Evolutionary conservation across 2,329 filamentous ascomycete species (phyloP), one percentile per base, ranked within the genome.

Genomic region (Biscogniauxia sp.): DNA sequence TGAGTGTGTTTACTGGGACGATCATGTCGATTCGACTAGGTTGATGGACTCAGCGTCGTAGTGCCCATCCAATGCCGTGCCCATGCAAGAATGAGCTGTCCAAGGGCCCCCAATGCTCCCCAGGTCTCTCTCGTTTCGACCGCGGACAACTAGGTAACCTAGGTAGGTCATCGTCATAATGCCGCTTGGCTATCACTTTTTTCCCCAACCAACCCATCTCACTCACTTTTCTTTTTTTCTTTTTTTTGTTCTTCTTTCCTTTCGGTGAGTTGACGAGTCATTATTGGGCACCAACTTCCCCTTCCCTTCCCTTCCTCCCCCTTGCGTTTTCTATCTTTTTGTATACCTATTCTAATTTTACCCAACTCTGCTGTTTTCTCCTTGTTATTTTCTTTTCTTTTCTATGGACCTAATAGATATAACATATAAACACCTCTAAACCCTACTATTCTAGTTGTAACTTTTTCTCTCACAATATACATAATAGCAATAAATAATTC

Each of bases 51-150:
- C 37, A 26, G 25, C 20, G 52, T 53, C 28, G 25, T 53, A 28
- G 23, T 53, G 23, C 2, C 2, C 37, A 17, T 45, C 37, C 37
- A 53, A 28, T 28, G 52, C 52, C 20, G 52, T 26, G 37, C 6
- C 15, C 19, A 52, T 56, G 54, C 54, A 56, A 56, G 54, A 45
- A 51, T 56, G 54, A 56, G 54, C 54, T 56, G 54, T 56, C 54
- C 54, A 56, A 56, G n/a, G 23, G 54, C 54, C 54, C 54, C 54
- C 54, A 56, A 56, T 56, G 20, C 54, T 17, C 54, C 37, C 54
- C 45, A 28, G 52, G 25, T 20, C 25, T 54, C 15, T 26, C 25
- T 49, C 37, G 37, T 45, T 45, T 45, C 37, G 17, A n/a, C 37
- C 37, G n/a, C n/a, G 11, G 37, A 45, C 37, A 45, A 45, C 37